Percentiles rank a stretch among this genome's conserved stretches.
Evolutionary conservation across 2,329 filamentous ascomycete genomes (phyloP).

Genomic region (Blastomyces parvus): DNA sequence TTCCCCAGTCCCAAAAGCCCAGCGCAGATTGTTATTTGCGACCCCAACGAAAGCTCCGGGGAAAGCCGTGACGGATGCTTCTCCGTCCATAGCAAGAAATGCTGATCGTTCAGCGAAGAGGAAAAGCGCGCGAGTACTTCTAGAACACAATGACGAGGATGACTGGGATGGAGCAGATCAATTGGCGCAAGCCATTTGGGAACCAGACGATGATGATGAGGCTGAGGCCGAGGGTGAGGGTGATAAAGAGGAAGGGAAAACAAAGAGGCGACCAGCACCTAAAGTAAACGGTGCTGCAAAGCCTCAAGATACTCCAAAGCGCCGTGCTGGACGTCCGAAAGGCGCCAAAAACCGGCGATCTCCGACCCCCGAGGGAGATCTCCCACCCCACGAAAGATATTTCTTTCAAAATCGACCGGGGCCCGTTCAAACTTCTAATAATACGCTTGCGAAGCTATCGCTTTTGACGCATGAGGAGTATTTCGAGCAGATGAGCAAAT

Average conservation of each 20-base stretch:
- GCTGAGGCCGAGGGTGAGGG: conserved; percentile 24
- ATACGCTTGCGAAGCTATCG: conserved; percentile 63
- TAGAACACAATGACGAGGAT: conserved; percentile 63
- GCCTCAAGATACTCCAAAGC: conserved; percentile 19
- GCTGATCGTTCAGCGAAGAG: conserved; percentile 77
- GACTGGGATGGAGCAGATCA: conserved; percentile 55
- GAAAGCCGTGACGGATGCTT: conserved; percentile 26
- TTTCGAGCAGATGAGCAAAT: conserved; percentile 57
- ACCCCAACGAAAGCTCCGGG: conserved; percentile 30
- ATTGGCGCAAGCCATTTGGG: conserved; percentile 59
- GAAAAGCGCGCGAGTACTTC: conserved; percentile 70
- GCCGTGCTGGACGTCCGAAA: conserved; percentile 41
- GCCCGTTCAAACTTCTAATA: conserved; percentile 73
- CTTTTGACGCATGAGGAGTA: conserved; percentile 89
- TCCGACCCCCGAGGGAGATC: conserved; percentile 68
- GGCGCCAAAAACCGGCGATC: conserved; percentile 53
- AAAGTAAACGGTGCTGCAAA: conserved; percentile 21
- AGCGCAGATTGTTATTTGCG: conserved; percentile 31
- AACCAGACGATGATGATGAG: conserved; percentile 22
- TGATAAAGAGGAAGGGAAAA: conserved; percentile 25
- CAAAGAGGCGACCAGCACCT: conserved; percentile 11
- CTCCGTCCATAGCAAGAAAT: conserved; percentile 57
- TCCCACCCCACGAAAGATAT: conserved; percentile 83
- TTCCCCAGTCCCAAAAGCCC: conserved; percentile 31
- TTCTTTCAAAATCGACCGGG: conserved; percentile 87